A percentile compares a stretch with the other conserved stretches of the same genome.
These are phyloP conservation scores for Kluyveromyces dobzhanskii DNA, from an alignment of 805 yeast genomes.

Conservation along the genomic window DNA sequence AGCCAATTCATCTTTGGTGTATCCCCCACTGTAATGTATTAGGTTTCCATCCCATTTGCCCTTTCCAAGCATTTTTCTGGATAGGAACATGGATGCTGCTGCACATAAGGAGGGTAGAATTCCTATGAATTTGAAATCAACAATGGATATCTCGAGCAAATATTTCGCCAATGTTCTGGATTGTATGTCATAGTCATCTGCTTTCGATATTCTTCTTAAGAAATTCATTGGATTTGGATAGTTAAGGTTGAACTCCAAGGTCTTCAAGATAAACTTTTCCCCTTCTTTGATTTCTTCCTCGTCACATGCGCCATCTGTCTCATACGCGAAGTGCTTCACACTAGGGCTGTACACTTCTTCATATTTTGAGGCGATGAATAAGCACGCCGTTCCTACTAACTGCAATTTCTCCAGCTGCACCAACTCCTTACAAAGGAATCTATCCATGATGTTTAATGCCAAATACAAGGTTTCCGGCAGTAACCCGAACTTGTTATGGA, in stretches of 20 bases:
- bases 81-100: conserved; percentile 83
- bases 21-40: conserved; percentile 88
- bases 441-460: conserved; percentile 80
- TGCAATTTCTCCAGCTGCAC: conserved; percentile 79
- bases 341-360: conserved; percentile 91
- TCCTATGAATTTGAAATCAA: conserved; percentile 74
- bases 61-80: conserved; percentile 66
- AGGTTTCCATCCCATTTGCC: conserved; percentile 79
- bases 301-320: conserved; percentile 75
- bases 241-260: conserved; percentile 66
- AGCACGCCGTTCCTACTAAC: conserved; percentile 75
- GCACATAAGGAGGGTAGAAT: conserved; percentile 74
- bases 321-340: conserved; percentile 75
- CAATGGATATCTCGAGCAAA: conserved; percentile 67
- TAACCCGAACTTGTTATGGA: conserved; percentile 74
- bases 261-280: conserved; percentile 70
- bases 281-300: conserved; percentile 82
- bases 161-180: conserved; percentile 87
- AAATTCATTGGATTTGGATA: conserved; percentile 93
- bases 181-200: conserved; percentile 87
- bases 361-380: conserved; percentile 86
- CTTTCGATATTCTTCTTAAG: conserved; percentile 82
- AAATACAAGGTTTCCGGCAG: conserved; percentile 81
- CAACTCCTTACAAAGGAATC: conserved; percentile 69
- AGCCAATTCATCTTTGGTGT: conserved; percentile 60